A percentile compares a stretch with the other conserved stretches of the same genome.
phyloP scores from a whole-genome alignment of 164 flowering plant genomes.

The Sedum album region DNA sequence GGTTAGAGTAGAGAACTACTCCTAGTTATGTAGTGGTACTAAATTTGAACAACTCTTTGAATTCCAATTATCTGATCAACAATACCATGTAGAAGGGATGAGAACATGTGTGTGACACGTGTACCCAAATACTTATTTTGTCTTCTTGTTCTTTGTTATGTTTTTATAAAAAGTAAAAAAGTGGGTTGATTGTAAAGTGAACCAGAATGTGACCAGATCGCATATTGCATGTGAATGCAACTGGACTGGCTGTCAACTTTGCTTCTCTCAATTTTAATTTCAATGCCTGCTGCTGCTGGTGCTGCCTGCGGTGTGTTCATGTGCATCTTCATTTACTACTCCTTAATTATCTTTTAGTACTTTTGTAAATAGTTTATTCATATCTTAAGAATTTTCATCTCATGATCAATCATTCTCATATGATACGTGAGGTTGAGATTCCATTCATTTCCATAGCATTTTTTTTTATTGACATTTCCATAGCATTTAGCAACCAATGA shows the following conservation, averaged over 20 bases:
- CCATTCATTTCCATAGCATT: too few species aligned
- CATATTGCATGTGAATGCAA: conserved; percentile 4
- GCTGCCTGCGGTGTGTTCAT: neutral
- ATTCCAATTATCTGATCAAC: neutral
- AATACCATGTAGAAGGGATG: too few species aligned
- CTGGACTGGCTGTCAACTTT: neutral
- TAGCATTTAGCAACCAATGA: too few species aligned
- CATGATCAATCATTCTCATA: too few species aligned
- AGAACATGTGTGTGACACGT: neutral
- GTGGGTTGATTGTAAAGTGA: neutral
- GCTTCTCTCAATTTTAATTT: neutral
- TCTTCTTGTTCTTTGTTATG: neutral
- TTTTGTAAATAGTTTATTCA: too few species aligned
- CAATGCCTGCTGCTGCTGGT: neutral
- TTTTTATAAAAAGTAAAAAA: neutral
- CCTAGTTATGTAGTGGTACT: too few species aligned
- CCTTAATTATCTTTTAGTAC: too few species aligned
- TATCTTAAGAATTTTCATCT: too few species aligned
- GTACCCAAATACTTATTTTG: neutral
- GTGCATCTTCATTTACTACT: neutral
- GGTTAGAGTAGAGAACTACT: too few species aligned
- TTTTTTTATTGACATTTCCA: too few species aligned
- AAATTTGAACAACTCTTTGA: neutral
- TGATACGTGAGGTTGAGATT: too few species aligned
- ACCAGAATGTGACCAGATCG: neutral